Evolutionary conservation across 1,139 yeast species (phyloP).

Genomic region (Meyerozyma smithsonii): DNA sequence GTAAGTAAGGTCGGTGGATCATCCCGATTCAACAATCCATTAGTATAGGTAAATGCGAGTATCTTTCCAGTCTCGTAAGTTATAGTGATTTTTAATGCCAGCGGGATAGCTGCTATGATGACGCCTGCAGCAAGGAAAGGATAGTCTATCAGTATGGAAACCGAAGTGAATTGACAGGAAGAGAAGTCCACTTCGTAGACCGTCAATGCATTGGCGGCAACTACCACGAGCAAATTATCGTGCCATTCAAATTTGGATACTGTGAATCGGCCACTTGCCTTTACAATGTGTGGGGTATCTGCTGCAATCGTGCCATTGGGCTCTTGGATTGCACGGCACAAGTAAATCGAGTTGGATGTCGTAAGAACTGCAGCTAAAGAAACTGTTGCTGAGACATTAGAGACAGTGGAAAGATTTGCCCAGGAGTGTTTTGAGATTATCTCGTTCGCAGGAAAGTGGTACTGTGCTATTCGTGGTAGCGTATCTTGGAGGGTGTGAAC

Average conservation of each 20-base stretch:
- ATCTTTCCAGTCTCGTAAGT: constrained; percentile 29
- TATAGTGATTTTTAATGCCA: constrained; percentile 6
- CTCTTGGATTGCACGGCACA: not conserved
- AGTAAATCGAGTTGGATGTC: not conserved
- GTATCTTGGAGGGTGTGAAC: not conserved
- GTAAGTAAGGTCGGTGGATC: constrained; percentile 10
- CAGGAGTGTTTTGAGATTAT: constrained; percentile 5
- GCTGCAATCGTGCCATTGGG: not conserved
- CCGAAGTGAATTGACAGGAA: not conserved
- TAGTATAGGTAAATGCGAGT: constrained; percentile 13
- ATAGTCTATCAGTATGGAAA: not conserved
- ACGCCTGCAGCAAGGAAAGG: not conserved
- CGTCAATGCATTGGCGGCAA: not conserved
- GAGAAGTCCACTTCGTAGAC: constrained; percentile 2
- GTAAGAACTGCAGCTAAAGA: not conserved
- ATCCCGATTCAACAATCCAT: constrained; percentile 2
- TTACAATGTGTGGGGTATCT: not conserved
- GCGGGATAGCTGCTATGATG: not conserved
- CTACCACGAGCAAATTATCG: constrained; percentile 2
- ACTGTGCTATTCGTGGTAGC: not conserved
- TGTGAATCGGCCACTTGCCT: constrained; percentile 5
- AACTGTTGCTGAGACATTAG: not conserved
- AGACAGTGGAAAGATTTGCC: not conserved
- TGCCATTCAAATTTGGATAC: constrained; percentile 10
- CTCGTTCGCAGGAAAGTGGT: not conserved